Percentiles rank a stretch among this genome's conserved stretches.
phyloP scores from a whole-genome alignment of 2,329 filamentous ascomycete species.

The Aspergillus persii region DNA sequence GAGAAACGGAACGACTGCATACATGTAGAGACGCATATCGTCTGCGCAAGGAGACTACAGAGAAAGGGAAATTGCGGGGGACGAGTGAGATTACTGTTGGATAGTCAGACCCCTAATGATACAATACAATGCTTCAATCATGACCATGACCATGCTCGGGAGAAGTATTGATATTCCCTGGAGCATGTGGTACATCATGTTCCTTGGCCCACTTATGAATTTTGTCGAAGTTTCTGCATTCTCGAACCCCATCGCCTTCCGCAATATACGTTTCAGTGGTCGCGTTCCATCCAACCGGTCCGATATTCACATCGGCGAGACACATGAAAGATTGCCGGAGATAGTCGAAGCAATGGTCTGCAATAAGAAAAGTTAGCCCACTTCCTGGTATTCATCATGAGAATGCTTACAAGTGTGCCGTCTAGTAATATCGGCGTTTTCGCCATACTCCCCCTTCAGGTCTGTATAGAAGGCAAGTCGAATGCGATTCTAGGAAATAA shows the following conservation, averaged over 20 bases:
- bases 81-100: background rate
- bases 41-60: background rate
- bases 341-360: background rate
- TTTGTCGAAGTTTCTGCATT: background rate
- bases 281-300: background rate
- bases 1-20: background rate
- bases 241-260: background rate
- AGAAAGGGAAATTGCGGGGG: background rate
- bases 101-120: background rate
- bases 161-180: background rate
- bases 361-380: background rate
- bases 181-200: background rate
- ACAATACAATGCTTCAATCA: background rate
- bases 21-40: background rate
- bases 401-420: background rate
- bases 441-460: background rate
- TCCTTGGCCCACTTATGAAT: background rate
- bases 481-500: background rate
- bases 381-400: background rate
- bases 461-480: background rate
- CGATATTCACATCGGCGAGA: background rate
- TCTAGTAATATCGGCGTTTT: background rate
- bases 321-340: background rate
- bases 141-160: background rate
- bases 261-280: background rate